A percentile compares a stretch with the other conserved stretches of the same genome.
Evolutionary conservation across 2,329 filamentous ascomycete species (phyloP).

Genomic region (Thermothelomyces thermophilus): DNA sequence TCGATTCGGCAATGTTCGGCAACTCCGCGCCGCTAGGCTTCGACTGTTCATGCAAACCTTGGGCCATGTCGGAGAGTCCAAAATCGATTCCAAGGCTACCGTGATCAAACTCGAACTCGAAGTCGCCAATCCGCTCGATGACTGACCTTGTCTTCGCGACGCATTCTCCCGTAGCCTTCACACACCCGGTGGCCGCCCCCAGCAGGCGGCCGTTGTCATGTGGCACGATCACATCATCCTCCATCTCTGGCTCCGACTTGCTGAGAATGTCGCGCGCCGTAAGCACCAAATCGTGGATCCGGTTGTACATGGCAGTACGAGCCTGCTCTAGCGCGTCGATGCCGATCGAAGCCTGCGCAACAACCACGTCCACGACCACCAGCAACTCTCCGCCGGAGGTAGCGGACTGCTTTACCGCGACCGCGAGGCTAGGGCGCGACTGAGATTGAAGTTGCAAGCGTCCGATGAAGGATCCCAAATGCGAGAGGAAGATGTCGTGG

Average conservation of each 20-base stretch:
- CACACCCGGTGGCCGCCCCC: constrained; percentile 75
- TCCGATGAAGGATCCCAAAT: constrained; percentile 89
- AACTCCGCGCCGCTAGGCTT: constrained; percentile 30
- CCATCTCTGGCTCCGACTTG: constrained; percentile 57
- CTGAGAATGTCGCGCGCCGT: constrained; percentile 74
- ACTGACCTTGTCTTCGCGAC: constrained; percentile 78
- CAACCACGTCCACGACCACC: constrained; percentile 73
- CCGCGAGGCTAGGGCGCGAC: constrained; percentile 73
- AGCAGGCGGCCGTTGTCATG: constrained; percentile 71
- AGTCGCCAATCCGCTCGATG: constrained; percentile 84
- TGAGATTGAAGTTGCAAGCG: constrained; percentile 85
- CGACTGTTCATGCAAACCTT: constrained; percentile 32
- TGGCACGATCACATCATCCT: constrained; percentile 70
- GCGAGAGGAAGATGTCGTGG: constrained; percentile 84
- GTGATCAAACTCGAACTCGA: constrained; percentile 70
- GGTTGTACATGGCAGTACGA: constrained; percentile 69
- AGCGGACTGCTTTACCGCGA: constrained; percentile 77
- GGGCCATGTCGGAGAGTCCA: constrained; percentile 45
- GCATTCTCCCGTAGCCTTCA: constrained; percentile 85
- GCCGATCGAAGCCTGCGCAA: constrained; percentile 65
- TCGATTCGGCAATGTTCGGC: constrained; percentile 35
- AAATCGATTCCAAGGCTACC: constrained; percentile 51
- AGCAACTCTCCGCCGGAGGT: constrained; percentile 74
- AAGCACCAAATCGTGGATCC: constrained; percentile 71
- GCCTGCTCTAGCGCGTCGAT: constrained; percentile 61